Conservation (phyloP, 179 eudicot genomes). For the Heliamphora pulchella region DNA sequence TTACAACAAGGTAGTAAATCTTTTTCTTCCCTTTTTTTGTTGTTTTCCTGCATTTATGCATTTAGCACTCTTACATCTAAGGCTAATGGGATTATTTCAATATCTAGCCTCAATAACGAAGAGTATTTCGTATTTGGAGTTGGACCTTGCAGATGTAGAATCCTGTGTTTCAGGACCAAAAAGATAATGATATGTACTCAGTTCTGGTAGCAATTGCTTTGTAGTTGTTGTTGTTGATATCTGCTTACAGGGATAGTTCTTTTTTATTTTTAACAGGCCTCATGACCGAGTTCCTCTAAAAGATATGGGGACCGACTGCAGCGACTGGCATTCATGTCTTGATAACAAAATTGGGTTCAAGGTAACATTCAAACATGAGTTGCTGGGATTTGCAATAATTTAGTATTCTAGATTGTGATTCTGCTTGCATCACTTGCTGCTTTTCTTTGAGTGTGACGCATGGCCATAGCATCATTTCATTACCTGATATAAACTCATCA, state of each 20-base stretch:
- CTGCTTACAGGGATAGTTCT: background rate
- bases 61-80: slow-evolving; percentile 15
- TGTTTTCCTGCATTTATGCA: background rate
- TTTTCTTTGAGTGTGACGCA: background rate
- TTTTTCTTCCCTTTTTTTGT: background rate
- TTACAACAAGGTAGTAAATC: slow-evolving; percentile 63
- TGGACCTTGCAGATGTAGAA: slow-evolving; percentile 76
- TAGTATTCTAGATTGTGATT: background rate
- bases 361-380: slow-evolving; percentile 33
- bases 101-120: slow-evolving; percentile 73
- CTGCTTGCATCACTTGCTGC: background rate
- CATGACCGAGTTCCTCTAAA: slow-evolving; percentile 89
- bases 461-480: background rate
- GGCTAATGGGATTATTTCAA: slow-evolving; percentile 2
- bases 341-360: slow-evolving; percentile 92
- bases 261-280: slow-evolving; percentile 48
- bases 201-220: background rate
- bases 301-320: slow-evolving; percentile 55
- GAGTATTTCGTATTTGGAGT: slow-evolving; percentile 66
- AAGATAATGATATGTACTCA: slow-evolving; percentile 39
- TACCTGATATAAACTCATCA: no score
- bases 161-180: slow-evolving; percentile 97
- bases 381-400: background rate
- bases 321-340: slow-evolving; percentile 91
- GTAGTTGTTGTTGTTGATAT: background rate